Evolutionary conservation across 169 alveolate genomes (phyloP).

Genomic region (Neospora caninum): DNA sequence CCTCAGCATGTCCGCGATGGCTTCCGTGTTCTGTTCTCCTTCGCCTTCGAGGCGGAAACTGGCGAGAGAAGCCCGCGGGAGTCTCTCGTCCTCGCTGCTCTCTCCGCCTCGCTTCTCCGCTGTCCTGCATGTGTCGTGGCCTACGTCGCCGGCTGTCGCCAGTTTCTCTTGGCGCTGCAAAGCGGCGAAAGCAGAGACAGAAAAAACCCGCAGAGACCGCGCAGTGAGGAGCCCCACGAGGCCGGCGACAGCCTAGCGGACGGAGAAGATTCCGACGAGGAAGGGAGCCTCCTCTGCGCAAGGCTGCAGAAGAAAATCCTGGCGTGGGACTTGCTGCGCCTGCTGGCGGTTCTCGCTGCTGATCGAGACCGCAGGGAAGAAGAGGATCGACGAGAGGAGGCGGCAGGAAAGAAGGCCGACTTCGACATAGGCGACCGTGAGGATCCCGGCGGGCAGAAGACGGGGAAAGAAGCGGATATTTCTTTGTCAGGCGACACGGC

Average conservation of each 20-base stretch:
- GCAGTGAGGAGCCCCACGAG: too few relatives aligned
- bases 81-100: neutral
- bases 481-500: too few relatives aligned
- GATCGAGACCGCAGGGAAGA: neutral
- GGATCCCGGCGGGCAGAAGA: too few relatives aligned
- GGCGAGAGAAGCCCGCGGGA: neutral
- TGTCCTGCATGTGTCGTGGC: constrained; percentile 1
- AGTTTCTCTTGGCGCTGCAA: neutral
- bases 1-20: neutral
- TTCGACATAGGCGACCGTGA: too few relatives aligned
- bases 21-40: neutral
- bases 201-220: too few relatives aligned
- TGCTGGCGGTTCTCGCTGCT: neutral
- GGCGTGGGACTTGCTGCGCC: constrained; percentile 34
- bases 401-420: too few relatives aligned
- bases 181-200: neutral
- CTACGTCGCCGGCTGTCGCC: neutral
- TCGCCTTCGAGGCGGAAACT: neutral
- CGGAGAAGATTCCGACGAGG: neutral
- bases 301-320: constrained; percentile 3
- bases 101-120: neutral
- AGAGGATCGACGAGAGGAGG: neutral
- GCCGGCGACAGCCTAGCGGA: too few relatives aligned
- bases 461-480: too few relatives aligned
- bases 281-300: neutral